These are phyloP conservation scores for Lithospermum erythrorhizon DNA, from an alignment of 257 asterid species.

Conservation along the genomic window DNA sequence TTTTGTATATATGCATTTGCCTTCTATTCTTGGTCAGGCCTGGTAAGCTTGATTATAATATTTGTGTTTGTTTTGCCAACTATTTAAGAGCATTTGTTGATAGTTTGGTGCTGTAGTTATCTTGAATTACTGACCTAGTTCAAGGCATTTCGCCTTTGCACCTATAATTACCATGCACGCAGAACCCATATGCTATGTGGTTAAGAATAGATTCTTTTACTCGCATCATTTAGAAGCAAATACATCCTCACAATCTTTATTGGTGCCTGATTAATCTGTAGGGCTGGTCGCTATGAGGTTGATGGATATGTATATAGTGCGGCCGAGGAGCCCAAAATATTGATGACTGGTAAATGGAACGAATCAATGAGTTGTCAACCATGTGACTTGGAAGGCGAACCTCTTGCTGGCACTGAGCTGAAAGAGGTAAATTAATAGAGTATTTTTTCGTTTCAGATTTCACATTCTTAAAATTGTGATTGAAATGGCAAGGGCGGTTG, in stretches of 20 bases:
- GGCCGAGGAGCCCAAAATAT: constrained; percentile 71
- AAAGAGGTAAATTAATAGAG: constrained; percentile 62
- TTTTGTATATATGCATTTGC: neutral
- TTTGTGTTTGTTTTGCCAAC: neutral
- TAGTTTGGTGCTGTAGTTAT: constrained; percentile 13
- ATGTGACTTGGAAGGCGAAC: constrained; percentile 85
- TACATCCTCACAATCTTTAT: neutral
- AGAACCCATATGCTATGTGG: neutral
- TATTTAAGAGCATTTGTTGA: neutral
- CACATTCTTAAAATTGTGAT: neutral
- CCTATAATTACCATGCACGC: neutral
- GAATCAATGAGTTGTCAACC: constrained; percentile 77
- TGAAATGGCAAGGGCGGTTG: neutral
- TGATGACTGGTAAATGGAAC: constrained; percentile 91
- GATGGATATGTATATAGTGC: constrained; percentile 87
- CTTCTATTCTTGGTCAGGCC: neutral
- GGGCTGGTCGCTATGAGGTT: constrained; percentile 88
- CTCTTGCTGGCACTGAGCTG: constrained; percentile 66
- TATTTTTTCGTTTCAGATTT: neutral
- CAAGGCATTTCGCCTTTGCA: neutral
- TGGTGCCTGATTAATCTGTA: constrained; percentile 16
- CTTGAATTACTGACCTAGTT: constrained; percentile 3
- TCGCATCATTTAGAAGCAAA: neutral
- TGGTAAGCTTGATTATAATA: no score
- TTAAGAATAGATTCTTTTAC: neutral